These are phyloP conservation scores for Fraxinus quadrangulata DNA, from an alignment of 257 asterid species.

Conservation along the genomic window DNA sequence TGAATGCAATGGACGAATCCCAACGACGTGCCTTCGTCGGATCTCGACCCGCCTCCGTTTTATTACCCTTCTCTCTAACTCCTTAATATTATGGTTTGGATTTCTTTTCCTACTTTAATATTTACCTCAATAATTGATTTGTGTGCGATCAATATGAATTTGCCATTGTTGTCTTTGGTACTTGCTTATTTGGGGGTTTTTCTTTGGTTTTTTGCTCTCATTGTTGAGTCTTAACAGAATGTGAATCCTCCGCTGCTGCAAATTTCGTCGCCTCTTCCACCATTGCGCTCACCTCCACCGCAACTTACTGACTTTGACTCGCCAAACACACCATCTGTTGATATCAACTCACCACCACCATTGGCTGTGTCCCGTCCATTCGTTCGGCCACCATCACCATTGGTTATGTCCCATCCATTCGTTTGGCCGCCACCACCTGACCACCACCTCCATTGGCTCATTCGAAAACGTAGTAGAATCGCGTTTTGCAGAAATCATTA, in stretches of 20 bases:
- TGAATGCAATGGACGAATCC: too few species aligned
- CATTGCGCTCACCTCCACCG: not conserved
- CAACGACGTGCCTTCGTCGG: too few species aligned
- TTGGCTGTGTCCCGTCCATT: slow-evolving; percentile 28
- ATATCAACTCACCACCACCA: slow-evolving; percentile 12
- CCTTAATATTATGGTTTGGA: too few species aligned
- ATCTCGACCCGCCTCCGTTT: too few species aligned
- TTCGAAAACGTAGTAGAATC: too few species aligned
- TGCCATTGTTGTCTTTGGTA: slow-evolving; percentile 40
- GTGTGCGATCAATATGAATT: slow-evolving; percentile 47
- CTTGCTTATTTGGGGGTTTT: slow-evolving; percentile 24
- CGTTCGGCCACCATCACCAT: not conserved
- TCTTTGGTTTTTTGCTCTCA: slow-evolving; percentile 31
- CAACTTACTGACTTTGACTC: slow-evolving; percentile 11
- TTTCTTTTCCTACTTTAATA: too few species aligned
- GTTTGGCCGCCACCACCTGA: not conserved
- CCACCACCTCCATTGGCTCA: slow-evolving; percentile 27
- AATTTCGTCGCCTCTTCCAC: slow-evolving; percentile 23
- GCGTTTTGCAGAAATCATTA: too few species aligned
- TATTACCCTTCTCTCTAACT: too few species aligned
- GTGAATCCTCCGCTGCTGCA: slow-evolving; percentile 28
- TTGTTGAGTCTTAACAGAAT: slow-evolving; percentile 51
- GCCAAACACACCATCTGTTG: slow-evolving; percentile 20
- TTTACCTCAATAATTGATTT: slow-evolving; percentile 26
- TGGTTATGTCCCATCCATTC: slow-evolving; percentile 11